These are phyloP conservation scores for Thyridium curvatum DNA, from an alignment of 2,329 filamentous ascomycete genomes.

Conservation along the genomic window DNA sequence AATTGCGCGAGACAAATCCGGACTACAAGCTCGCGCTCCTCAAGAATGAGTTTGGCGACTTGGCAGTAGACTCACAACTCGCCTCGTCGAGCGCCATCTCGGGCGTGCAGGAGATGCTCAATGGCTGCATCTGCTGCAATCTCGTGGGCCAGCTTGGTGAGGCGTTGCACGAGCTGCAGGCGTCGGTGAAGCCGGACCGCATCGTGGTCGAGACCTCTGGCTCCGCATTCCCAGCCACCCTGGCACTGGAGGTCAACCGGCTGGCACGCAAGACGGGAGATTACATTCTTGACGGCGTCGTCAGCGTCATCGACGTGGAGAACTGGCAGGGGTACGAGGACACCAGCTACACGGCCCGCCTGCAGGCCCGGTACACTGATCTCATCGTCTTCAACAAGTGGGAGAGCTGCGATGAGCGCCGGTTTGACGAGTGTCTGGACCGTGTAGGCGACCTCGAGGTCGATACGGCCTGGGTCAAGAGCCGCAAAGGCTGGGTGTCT, in stretches of 20 bases:
- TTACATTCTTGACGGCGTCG: constrained; percentile 79
- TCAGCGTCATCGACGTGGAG: constrained; percentile 88
- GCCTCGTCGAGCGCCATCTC: constrained; percentile 77
- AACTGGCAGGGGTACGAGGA: constrained; percentile 94
- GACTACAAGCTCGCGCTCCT: constrained; percentile 84
- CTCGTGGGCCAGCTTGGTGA: constrained; percentile 84
- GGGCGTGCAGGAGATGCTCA: constrained; percentile 86
- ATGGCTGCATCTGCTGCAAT: constrained; percentile 98
- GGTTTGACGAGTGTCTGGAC: constrained; percentile 73
- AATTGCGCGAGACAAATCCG: constrained; percentile 68
- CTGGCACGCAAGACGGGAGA: constrained; percentile 60
- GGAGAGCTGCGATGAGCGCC: constrained; percentile 67
- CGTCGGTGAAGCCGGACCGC: constrained; percentile 57
- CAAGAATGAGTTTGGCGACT: constrained; percentile 96
- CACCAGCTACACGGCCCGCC: constrained; percentile 78
- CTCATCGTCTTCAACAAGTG: constrained; percentile 91
- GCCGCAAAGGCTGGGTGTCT: constrained; percentile 70
- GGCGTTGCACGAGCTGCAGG: constrained; percentile 69
- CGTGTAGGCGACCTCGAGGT: constrained; percentile 75
- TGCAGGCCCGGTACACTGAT: constrained; percentile 88
- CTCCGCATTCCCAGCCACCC: constrained; percentile 78
- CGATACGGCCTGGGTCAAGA: constrained; percentile 79
- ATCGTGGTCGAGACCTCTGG: constrained; percentile 94
- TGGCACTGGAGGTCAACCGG: constrained; percentile 86
- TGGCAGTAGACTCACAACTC: constrained; percentile 89